Percentiles rank a stretch among this genome's conserved stretches.
phyloP scores from a whole-genome alignment of 257 asterid genomes.

The Nyctanthes arbortristis region DNA sequence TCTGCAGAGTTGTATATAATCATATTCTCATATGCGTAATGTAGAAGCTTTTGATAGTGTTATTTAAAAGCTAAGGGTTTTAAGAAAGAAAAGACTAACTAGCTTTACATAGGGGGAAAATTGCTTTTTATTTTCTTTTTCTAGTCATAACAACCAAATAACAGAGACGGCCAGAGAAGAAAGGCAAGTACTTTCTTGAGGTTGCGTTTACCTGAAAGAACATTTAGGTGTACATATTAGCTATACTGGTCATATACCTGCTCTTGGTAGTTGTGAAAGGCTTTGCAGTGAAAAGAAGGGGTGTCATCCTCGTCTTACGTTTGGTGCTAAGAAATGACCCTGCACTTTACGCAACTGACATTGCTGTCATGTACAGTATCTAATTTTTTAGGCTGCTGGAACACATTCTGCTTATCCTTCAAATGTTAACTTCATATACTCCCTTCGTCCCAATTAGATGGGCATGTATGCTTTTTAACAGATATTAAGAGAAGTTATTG shows the following conservation, averaged over 20 bases:
- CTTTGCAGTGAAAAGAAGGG: neutral
- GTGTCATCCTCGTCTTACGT: neutral
- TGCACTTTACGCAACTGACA: neutral
- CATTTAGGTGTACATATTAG: neutral
- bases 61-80: neutral
- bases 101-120: neutral
- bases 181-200: neutral
- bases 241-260: too few relatives aligned
- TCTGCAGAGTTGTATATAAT: neutral
- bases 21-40: neutral
- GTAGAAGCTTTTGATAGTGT: neutral
- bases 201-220: neutral
- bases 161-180: neutral
- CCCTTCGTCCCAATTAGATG: too few relatives aligned
- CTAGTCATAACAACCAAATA: neutral
- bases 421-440: neutral
- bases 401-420: neutral
- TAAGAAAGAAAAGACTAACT: neutral
- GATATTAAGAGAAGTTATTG: too few relatives aligned
- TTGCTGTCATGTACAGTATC: neutral
- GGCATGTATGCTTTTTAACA: too few relatives aligned
- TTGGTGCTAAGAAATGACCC: neutral
- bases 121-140: too few relatives aligned
- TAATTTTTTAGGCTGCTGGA: neutral
- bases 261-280: neutral